Evolutionary conservation across 139 green algal genomes (phyloP).

Genomic region (Ettlia oleoabundans): DNA sequence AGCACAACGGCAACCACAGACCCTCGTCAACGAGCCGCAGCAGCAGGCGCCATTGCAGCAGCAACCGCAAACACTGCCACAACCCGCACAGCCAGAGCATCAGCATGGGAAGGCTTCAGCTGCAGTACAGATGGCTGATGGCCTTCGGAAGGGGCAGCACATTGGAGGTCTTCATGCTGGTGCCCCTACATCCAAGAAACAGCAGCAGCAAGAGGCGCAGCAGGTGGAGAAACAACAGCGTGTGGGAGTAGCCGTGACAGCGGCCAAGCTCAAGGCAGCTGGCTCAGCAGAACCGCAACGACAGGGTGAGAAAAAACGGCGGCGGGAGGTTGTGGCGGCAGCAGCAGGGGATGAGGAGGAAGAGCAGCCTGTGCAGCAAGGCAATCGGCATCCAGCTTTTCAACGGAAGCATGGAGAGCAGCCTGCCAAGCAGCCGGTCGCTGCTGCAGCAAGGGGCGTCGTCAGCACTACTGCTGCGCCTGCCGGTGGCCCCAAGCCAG

Average conservation of each 20-base stretch:
- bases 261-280: background rate
- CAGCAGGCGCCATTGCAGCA: no score
- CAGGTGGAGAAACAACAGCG: background rate
- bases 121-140: no score
- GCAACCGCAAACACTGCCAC: no score
- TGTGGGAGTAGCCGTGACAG: background rate
- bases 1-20: no score
- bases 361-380: background rate
- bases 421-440: background rate
- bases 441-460: background rate
- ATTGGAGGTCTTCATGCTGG: background rate
- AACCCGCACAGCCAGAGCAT: no score
- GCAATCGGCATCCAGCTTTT: background rate
- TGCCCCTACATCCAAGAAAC: background rate
- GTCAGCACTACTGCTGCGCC: background rate
- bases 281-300: background rate
- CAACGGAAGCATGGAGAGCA: background rate
- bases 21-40: no score
- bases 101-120: no score
- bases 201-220: background rate
- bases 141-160: no score
- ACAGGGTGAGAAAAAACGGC: background rate
- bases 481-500: background rate
- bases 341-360: background rate
- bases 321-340: background rate